Percentiles rank a stretch among this genome's conserved stretches.
Conservation (phyloP, 495 filamentous ascomycete genomes). For the Penicillium soppii region DNA sequence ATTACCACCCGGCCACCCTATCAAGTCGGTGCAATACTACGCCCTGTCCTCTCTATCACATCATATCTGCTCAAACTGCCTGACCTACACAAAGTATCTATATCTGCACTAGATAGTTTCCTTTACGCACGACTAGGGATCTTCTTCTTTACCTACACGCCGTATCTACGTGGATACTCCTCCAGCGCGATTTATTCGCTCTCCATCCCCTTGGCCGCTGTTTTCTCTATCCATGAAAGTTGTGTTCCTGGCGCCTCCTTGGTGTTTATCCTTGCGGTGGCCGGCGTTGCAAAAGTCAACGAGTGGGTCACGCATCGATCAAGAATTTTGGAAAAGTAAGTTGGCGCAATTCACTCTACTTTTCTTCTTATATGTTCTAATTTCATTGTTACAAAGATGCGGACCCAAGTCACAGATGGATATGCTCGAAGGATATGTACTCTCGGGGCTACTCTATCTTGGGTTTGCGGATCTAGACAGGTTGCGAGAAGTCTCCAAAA, state of each 20-base stretch:
- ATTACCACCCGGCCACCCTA: neutral
- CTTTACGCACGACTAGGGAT: slow-evolving; percentile 5
- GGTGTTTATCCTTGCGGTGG: neutral
- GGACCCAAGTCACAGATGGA: neutral
- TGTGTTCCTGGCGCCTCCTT: neutral
- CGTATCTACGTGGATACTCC: neutral
- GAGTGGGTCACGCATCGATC: slow-evolving; percentile 5
- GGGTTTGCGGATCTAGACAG: no score
- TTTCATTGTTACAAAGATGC: no score
- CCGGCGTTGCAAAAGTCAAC: neutral
- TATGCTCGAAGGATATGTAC: neutral
- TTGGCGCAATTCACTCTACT: neutral
- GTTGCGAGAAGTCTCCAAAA: no score
- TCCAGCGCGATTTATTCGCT: neutral
- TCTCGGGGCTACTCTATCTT: neutral
- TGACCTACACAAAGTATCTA: slow-evolving; percentile 1
- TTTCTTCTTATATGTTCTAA: neutral
- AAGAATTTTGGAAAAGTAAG: neutral
- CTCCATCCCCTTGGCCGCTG: neutral
- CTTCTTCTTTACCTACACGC: slow-evolving; percentile 1
- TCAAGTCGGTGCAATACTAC: neutral
- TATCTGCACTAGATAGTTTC: slow-evolving; percentile 1
- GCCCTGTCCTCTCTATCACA: neutral
- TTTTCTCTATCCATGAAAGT: neutral
- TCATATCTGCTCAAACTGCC: neutral